phyloP scores from a whole-genome alignment of 257 asterid genomes.

The Solanum arcanum region DNA sequence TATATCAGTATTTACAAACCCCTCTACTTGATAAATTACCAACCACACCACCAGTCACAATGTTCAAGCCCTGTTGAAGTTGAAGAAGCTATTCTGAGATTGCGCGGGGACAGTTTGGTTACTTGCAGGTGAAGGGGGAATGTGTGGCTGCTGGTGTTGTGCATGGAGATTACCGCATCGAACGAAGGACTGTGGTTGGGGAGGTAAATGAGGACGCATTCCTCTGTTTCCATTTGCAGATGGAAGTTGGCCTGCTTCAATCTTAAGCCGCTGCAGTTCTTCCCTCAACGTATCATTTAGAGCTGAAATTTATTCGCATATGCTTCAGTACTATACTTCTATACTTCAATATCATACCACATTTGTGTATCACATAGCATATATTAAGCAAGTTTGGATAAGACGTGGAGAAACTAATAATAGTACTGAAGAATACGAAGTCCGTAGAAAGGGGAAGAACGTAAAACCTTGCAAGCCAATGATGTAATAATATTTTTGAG shows the following conservation, averaged over 20 bases:
- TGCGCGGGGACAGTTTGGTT: conserved; percentile 21
- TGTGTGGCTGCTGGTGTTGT: conserved; percentile 24
- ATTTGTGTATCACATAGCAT: not conserved
- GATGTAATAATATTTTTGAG: not conserved
- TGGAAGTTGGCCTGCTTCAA: conserved; percentile 50
- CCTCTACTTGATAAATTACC: not conserved
- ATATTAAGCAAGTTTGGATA: not conserved
- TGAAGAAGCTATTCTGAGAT: conserved; percentile 24
- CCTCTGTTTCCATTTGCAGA: conserved; percentile 40
- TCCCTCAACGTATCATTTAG: conserved; percentile 67
- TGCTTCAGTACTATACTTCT: not conserved
- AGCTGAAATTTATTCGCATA: conserved; percentile 26
- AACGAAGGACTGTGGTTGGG: conserved; percentile 24
- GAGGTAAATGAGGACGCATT: conserved; percentile 21
- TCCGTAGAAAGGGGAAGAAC: not conserved
- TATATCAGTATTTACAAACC: not conserved
- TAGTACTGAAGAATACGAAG: not conserved
- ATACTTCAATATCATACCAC: not conserved
- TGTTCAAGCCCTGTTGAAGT: conserved; percentile 29
- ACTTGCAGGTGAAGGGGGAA: conserved; percentile 18
- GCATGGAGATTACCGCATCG: conserved; percentile 35
- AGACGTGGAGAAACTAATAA: not conserved
- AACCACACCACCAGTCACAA: not conserved
- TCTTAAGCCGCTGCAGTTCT: conserved; percentile 82
- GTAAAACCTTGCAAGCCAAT: not conserved